Percentiles rank a stretch among this genome's conserved stretches.
Conservation (phyloP, 2,329 filamentous ascomycete genomes). For the Emericellopsis cladophorae region DNA sequence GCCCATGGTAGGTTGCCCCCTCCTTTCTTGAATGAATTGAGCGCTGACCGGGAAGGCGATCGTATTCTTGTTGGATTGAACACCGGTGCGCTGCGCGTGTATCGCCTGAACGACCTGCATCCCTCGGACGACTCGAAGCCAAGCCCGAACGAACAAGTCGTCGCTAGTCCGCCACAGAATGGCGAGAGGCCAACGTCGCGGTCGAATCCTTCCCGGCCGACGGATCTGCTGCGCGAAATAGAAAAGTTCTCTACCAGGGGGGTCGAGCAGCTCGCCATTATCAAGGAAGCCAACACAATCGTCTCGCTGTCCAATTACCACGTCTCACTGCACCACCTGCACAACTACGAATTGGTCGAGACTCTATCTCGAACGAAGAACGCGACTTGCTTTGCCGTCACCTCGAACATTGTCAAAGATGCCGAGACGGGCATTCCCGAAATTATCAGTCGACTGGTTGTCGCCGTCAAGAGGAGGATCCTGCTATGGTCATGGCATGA, state of each 20-base stretch:
- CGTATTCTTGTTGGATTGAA: constrained; percentile 85
- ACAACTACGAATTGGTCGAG: constrained; percentile 72
- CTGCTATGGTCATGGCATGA: constrained; percentile 94
- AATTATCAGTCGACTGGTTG: constrained; percentile 82
- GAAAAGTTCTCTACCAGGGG: constrained; percentile 87
- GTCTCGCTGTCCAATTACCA: constrained; percentile 84
- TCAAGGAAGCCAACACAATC: constrained; percentile 88
- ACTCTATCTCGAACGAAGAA: constrained; percentile 73
- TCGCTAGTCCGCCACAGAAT: constrained; percentile 14
- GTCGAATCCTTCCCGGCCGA: constrained; percentile 35
- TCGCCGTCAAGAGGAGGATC: constrained; percentile 83
- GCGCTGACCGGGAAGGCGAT: constrained; percentile 47
- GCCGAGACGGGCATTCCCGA: constrained; percentile 75
- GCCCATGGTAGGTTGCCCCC: constrained; percentile 55
- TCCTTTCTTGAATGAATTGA: neutral
- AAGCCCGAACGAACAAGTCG: constrained; percentile 7
- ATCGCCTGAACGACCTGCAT: constrained; percentile 66
- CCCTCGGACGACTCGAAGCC: constrained; percentile 8
- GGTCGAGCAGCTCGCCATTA: constrained; percentile 86
- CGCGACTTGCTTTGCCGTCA: constrained; percentile 81
- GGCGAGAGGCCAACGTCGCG: constrained; percentile 14
- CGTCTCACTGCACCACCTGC: constrained; percentile 80
- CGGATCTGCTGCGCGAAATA: constrained; percentile 79
- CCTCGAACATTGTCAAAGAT: constrained; percentile 91
- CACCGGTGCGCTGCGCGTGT: constrained; percentile 78